Evolutionary conservation across 2,329 filamentous ascomycete genomes (phyloP).

Genomic region (Cadophora sp.): DNA sequence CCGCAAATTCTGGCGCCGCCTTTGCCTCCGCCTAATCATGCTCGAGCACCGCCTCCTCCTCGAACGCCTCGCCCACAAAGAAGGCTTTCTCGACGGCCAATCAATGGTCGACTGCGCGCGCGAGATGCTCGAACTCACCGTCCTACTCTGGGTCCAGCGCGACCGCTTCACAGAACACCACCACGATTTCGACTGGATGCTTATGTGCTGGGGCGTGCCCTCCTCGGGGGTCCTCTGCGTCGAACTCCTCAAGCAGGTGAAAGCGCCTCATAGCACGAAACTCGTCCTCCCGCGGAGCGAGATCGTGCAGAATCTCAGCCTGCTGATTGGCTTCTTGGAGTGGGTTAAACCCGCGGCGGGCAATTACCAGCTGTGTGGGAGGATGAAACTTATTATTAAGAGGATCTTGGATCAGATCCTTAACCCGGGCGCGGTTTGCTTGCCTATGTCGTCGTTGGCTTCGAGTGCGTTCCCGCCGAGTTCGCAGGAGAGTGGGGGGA

Average conservation of each 20-base stretch:
- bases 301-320: conserved; percentile 59
- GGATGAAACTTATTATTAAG: conserved; percentile 57
- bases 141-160: conserved; percentile 57
- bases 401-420: conserved; percentile 58
- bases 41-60: conserved; percentile 65
- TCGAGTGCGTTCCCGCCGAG: conserved; percentile 5
- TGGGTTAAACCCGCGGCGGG: conserved; percentile 57
- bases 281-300: conserved; percentile 52
- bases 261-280: conserved; percentile 44
- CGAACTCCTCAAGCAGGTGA: conserved; percentile 55
- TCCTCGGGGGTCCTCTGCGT: conserved; percentile 58
- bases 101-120: conserved; percentile 53
- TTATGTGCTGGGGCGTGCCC: conserved; percentile 58
- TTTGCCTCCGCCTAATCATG: conserved; percentile 56
- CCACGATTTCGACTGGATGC: conserved; percentile 57
- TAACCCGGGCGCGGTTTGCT: conserved; percentile 45
- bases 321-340: conserved; percentile 58
- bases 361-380: conserved; percentile 55
- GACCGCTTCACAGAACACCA: conserved; percentile 52
- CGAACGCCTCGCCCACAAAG: conserved; percentile 60
- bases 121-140: conserved; percentile 55
- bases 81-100: conserved; percentile 48
- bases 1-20: conserved; percentile 52
- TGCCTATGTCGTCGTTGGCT: conserved; percentile 14
- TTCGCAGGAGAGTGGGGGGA: conserved; percentile 20